Conservation (phyloP, 768 basidiomycete species). For the Kwoniella europaea region DNA sequence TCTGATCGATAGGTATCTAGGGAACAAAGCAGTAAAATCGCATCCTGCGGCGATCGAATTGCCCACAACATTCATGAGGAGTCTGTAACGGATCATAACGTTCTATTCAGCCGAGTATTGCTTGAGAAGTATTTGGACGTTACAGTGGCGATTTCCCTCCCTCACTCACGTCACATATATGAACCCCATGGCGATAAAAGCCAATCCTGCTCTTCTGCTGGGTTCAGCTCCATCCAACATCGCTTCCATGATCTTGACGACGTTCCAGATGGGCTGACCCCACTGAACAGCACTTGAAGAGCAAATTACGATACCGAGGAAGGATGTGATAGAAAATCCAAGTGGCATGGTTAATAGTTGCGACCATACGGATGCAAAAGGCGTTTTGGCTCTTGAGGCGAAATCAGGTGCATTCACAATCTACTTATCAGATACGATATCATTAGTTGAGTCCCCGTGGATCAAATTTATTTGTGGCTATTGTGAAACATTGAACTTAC, state of each 20-base stretch:
- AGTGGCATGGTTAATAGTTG: slow-evolving; percentile 71
- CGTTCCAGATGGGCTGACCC: slow-evolving; percentile 78
- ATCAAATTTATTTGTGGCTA: too few relatives aligned
- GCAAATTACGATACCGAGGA: slow-evolving; percentile 80
- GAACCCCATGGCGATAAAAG: slow-evolving; percentile 79
- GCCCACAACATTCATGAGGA: slow-evolving; percentile 63
- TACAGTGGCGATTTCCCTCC: too few relatives aligned
- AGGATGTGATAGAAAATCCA: slow-evolving; percentile 74
- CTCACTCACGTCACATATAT: slow-evolving; percentile 68
- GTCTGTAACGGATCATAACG: too few relatives aligned
- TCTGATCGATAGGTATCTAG: slow-evolving; percentile 81
- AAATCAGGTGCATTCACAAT: slow-evolving; percentile 50
- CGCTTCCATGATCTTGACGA: slow-evolving; percentile 71
- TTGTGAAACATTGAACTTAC: not conserved
- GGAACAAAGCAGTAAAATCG: slow-evolving; percentile 76
- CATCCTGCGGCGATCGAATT: slow-evolving; percentile 83
- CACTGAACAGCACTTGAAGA: slow-evolving; percentile 79
- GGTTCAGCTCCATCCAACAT: slow-evolving; percentile 72
- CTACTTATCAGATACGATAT: not conserved
- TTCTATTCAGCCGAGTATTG: too few relatives aligned
- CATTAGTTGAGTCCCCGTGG: not conserved
- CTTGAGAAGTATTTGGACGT: too few relatives aligned
- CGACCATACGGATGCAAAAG: slow-evolving; percentile 46
- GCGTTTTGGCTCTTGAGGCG: slow-evolving; percentile 47
- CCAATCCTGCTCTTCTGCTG: slow-evolving; percentile 72